Conservation (phyloP, 148 eudicot species). For the Heliamphora exappendiculata region DNA sequence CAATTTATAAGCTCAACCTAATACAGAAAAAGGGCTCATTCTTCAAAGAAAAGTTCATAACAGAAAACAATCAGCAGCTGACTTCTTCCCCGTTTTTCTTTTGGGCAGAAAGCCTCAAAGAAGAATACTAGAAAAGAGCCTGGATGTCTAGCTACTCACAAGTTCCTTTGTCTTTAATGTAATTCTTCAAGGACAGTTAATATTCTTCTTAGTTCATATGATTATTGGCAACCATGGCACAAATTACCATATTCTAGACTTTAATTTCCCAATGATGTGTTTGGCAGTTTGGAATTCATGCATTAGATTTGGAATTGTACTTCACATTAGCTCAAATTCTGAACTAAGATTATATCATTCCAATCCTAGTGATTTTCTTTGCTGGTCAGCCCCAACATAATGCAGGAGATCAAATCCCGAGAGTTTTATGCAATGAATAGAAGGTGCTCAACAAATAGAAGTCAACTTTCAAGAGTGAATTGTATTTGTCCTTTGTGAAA, state of each 20-base stretch:
- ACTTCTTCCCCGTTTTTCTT: background rate
- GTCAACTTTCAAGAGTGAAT: background rate
- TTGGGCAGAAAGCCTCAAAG: background rate
- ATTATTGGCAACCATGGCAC: background rate
- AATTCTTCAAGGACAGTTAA: background rate
- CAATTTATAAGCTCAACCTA: constrained; percentile 5
- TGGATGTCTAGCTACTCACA: background rate
- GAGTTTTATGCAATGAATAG: background rate
- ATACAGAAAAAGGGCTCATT: background rate
- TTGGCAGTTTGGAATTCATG: background rate
- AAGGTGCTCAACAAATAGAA: background rate
- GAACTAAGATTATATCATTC: background rate
- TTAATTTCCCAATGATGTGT: background rate
- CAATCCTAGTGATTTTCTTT: background rate
- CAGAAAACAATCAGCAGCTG: background rate
- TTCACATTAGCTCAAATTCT: background rate
- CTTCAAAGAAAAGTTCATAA: background rate
- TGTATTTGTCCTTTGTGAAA: background rate
- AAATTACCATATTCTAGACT: background rate
- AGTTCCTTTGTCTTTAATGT: background rate
- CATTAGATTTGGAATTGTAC: background rate
- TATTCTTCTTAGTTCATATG: background rate
- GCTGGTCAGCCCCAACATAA: background rate
- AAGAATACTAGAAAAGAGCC: background rate
- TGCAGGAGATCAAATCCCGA: background rate